phyloP scores from a whole-genome alignment of 192 early-diverging fungal species.

The Gaertneriomyces semiglobifer region DNA sequence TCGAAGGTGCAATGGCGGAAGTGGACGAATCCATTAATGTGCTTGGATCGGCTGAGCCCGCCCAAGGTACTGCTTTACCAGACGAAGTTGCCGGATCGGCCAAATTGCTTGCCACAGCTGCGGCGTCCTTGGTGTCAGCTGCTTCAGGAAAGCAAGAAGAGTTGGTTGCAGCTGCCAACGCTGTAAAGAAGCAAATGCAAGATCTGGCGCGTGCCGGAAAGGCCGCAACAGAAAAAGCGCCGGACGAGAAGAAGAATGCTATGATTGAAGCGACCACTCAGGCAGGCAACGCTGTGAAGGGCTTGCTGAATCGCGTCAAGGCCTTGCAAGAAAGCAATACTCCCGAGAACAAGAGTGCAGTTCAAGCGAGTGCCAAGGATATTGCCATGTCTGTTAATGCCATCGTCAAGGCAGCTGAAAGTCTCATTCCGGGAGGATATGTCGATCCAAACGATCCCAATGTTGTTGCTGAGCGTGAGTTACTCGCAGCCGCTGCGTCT shows the following conservation, averaged over 20 bases:
- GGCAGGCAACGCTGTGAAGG: constrained; percentile 28
- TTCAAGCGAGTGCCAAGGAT: constrained; percentile 39
- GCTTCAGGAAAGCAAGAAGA: constrained; percentile 44
- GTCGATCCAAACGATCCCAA: constrained; percentile 60
- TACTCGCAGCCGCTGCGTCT: constrained; percentile 48
- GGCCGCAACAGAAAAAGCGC: constrained; percentile 51
- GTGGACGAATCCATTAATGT: constrained; percentile 32
- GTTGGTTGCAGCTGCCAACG: constrained; percentile 36
- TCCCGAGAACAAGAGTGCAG: constrained; percentile 26
- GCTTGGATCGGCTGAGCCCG: constrained; percentile 29
- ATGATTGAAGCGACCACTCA: constrained; percentile 41
- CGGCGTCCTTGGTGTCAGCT: constrained; percentile 37
- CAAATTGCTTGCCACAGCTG: constrained; percentile 47
- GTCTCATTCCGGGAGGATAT: constrained; percentile 50
- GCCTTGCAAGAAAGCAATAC: constrained; percentile 24
- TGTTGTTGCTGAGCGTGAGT: constrained; percentile 56
- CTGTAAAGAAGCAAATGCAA: constrained; percentile 41
- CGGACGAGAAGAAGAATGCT: constrained; percentile 32
- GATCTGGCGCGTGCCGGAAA: constrained; percentile 51
- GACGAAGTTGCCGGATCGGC: constrained; percentile 54
- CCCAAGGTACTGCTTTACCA: constrained; percentile 53
- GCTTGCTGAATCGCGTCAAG: constrained; percentile 34
- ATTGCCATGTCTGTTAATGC: constrained; percentile 43
- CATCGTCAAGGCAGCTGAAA: constrained; percentile 35
- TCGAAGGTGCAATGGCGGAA: constrained; percentile 37